Evolutionary conservation across 768 basidiomycete species (phyloP), one percentile per base, ranked within the genome.

Genomic region (Boletus rex-veris): DNA sequence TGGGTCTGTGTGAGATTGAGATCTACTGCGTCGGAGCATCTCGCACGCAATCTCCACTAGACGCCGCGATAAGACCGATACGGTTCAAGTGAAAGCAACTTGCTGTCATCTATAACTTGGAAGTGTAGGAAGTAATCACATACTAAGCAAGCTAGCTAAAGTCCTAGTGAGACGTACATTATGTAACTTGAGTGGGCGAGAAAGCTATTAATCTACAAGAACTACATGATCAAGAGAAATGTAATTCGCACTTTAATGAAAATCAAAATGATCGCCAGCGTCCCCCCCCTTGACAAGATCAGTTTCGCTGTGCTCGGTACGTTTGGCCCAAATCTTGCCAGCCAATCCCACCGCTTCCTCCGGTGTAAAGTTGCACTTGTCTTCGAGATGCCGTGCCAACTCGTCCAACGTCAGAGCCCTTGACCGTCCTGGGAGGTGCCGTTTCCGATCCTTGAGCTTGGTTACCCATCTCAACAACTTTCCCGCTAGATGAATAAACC

Each of bases 401-500:
- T 62, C 63, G n/a, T 53, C 48, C 16, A 49, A 35, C 24, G 49
- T 64, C 52, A 66, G 31, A 1, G 52, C 1, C 35, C 8, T 64
- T 3, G 45, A 2, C 36, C 41, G 28, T 26, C 38, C 28, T 16
- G 33, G 1, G 12, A 52, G 37, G 15, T n/a, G 33, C 26, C 45
- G 37, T 39, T n/a, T 55, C 28, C 40, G 50, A 30, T 43, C 49
- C 31, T n/a, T 63, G 31, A 56, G 10, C 41, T 49, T 48, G 6
- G 26, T 48, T 5, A 63, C 50, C 65, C 57, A 66, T 31, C n/a
- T 48, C 57, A 63, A 36, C 45, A 67, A 12, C 50, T 47, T 55
- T 7, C 61, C 50, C 2, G 67, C 64, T 15, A 64, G 40, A 28
- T 63, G 50, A 28, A 58, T 16, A 11, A 67, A 66, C 66, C 66